Evolutionary conservation across 352 stramenopile genomes (phyloP), one percentile per base, ranked within the genome.

Genomic region (Sclerospora graminicola): DNA sequence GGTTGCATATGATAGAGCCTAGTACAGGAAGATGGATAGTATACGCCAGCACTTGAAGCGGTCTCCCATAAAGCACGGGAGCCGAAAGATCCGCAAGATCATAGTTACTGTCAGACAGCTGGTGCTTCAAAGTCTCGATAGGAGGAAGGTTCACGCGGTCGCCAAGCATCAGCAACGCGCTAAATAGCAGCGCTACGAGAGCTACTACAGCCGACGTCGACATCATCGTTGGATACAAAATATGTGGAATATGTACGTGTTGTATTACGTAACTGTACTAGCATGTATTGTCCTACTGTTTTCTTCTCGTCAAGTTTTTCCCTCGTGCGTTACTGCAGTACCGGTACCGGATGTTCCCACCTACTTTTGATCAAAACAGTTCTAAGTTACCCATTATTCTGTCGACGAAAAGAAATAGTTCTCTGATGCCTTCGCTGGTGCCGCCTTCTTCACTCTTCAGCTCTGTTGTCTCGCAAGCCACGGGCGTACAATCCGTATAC

Each of bases 31-130:
- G 50, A 26, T 66, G 71, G 20, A 58, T 41, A 14, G 81, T 14
- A 8, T 66, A 69, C 11, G 66, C 74, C 45, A 81, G 31, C n/a
- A 65, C 41, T 41, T 63, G 54, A 29, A 84, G 66, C 6, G 66
- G 59, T n/a, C 57, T 49, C 14, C 74, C 74, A 7, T 72, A 65
- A 11, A 84, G 47, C 19, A 65, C 60, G 8, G 71, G 71, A 15
- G 69, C 52, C 14, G 54, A 55, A 18, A 87, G 49, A 46, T 73
- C 57, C 8, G 27, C 38, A 14, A 87, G 64, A 37, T 87, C 68
- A 54, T 84, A 84, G 40, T 57, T 55, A 37, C 39, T 30, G 39
- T 37, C 56, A 47, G 43, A 9, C 19, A 26, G 6, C 44, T 81
- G 46, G 2, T 43, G 56, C 48, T 69, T 52, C n/a, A 82, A 50